Base-by-base conservation (phyloP, 176 grass and related monocot genomes). In the Luzula sylvatica region DNA sequence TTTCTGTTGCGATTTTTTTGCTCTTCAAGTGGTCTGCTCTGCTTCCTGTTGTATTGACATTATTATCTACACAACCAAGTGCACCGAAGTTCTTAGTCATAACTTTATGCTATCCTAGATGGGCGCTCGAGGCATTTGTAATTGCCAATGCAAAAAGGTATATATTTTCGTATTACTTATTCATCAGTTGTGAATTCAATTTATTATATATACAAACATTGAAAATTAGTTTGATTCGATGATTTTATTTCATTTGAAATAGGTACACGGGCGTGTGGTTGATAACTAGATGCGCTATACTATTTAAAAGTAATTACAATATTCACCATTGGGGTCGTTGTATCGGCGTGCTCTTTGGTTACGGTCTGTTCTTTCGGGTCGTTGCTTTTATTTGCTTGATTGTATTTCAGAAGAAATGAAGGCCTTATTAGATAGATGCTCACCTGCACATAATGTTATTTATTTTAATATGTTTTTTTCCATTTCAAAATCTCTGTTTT, bases 221-320 rank as follows among this genome's bases (percentile, higher is more conserved):
- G 40, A 14, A 43, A 13, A 17, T 5, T 54, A 29, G 11, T 41
- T 11, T 8, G 29, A 32, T 32, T 26, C 32, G 38, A 62, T 53
- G 26, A 20, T 0, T 8, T 13, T 55, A 23, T 58, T 26, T 29
- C 0, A 38, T 81, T 64, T 23, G 3, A 11, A 59, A 42, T 65
- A 89, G 92, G 26, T 96, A 96, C 43, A 66, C 84, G 38, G 84
- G 90, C 42, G 90, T 89, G 21, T 96, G 90, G 90, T 46, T 96
- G 19, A 89, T 96, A 73, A 96, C 84, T 56, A 77, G 90, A 39
- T 96, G 90, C 0, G 84, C 59, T 3, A 28, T 86, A 62, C 62
- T 96, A 27, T 42, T 55, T 24, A 67, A 8, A 41, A 79, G 20
- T 8, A 38, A 58, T 24, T 96, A 82, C 2, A 13, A 86, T 42